These are phyloP conservation scores for Wickerhamiella australiensis DNA, from an alignment of 805 yeast genomes.

Conservation along the genomic window DNA sequence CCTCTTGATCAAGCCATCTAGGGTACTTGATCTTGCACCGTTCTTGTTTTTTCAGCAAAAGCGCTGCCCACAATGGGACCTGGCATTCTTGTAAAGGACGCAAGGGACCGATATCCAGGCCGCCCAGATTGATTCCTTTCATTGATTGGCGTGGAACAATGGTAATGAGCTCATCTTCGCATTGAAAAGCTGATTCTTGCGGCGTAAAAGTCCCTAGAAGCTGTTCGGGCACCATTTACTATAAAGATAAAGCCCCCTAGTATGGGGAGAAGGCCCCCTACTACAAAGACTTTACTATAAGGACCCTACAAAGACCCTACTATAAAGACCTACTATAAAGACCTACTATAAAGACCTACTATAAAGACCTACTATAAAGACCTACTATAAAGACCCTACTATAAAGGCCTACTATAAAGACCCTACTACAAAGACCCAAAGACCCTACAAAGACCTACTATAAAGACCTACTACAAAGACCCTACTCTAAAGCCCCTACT, in stretches of 20 bases:
- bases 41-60: slow-evolving; percentile 68
- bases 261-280: not conserved
- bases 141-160: slow-evolving; percentile 70
- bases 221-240: slow-evolving; percentile 5
- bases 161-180: slow-evolving; percentile 63
- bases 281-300: no score
- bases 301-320: no score
- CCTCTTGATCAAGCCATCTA: slow-evolving; percentile 54
- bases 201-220: slow-evolving; percentile 14
- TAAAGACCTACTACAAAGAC: no score
- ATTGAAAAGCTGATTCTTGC: slow-evolving; percentile 66
- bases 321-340: no score
- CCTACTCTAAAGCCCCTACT: no score
- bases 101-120: slow-evolving; percentile 47
- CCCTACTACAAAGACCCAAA: no score
- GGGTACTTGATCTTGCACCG: slow-evolving; percentile 83
- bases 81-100: slow-evolving; percentile 54
- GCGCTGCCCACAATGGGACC: slow-evolving; percentile 82
- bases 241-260: not conserved
- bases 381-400: no score
- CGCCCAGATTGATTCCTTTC: slow-evolving; percentile 52
- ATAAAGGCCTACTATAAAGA: no score
- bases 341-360: no score
- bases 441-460: no score
- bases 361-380: no score